These are phyloP conservation scores for Phallus indusiatus DNA, from an alignment of 768 basidiomycete genomes.

Conservation along the genomic window DNA sequence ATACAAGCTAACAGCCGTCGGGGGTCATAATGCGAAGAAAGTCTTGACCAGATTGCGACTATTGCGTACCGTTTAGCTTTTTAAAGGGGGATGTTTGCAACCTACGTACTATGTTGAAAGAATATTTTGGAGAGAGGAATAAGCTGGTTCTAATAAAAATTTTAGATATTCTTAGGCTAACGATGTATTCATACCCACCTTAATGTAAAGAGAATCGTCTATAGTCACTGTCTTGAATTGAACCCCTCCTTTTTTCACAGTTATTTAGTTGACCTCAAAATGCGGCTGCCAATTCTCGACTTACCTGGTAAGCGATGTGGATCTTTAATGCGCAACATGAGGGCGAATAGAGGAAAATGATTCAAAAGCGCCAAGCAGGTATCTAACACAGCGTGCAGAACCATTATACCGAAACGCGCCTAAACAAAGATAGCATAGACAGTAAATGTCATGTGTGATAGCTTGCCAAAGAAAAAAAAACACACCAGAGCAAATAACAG, in stretches of 20 bases:
- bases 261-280: neutral
- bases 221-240: slow-evolving; percentile 3
- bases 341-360: slow-evolving; percentile 83
- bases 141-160: slow-evolving; percentile 13
- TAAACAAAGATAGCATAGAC: slow-evolving; percentile 16
- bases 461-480: slow-evolving; percentile 15
- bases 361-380: slow-evolving; percentile 73
- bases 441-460: neutral
- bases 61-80: neutral
- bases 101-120: slow-evolving; percentile 19
- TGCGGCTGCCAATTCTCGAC: slow-evolving; percentile 3
- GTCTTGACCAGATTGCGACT: slow-evolving; percentile 18
- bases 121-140: slow-evolving; percentile 18
- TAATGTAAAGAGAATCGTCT: neutral
- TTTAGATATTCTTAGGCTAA: neutral
- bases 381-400: slow-evolving; percentile 53
- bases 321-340: slow-evolving; percentile 80
- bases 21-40: slow-evolving; percentile 18
- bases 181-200: neutral
- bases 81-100: neutral
- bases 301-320: slow-evolving; percentile 73
- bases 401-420: slow-evolving; percentile 46
- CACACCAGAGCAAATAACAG: slow-evolving; percentile 61
- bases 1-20: slow-evolving; percentile 15
- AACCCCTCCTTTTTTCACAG: neutral